phyloP scores from a whole-genome alignment of 225 moss, liverwort and hornwort genomes.

The Sphagnum tenellum region DNA sequence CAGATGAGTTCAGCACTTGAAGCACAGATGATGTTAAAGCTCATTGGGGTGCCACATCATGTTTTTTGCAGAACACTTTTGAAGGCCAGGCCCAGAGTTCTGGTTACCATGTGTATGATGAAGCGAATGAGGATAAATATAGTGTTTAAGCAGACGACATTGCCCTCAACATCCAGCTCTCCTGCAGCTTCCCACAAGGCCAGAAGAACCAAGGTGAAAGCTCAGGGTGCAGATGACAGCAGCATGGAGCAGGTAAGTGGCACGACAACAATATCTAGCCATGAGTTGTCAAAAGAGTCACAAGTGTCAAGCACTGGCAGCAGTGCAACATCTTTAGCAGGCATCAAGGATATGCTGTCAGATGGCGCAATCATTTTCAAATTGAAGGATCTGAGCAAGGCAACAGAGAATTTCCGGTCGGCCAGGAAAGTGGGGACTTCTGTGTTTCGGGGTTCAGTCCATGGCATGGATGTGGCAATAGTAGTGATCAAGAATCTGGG shows the following conservation, averaged over 20 bases:
- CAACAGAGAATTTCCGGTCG: slow-evolving; percentile 65
- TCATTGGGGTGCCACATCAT: too few relatives aligned
- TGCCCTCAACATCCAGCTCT: too few relatives aligned
- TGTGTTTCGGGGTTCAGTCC: slow-evolving; percentile 57
- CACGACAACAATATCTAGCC: slow-evolving; percentile 28
- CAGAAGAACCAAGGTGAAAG: slow-evolving; percentile 11
- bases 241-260: slow-evolving; percentile 28
- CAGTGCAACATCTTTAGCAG: slow-evolving; percentile 41
- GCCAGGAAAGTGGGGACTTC: slow-evolving; percentile 44
- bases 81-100: too few relatives aligned
- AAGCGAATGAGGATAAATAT: too few relatives aligned
- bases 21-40: too few relatives aligned
- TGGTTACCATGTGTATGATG: too few relatives aligned
- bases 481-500: slow-evolving; percentile 54
- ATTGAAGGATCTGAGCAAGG: slow-evolving; percentile 61
- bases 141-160: too few relatives aligned
- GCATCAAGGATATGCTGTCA: slow-evolving; percentile 54
- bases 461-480: slow-evolving; percentile 43
- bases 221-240: slow-evolving; percentile 14
- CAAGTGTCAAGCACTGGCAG: slow-evolving; percentile 22
- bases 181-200: too few relatives aligned
- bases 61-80: too few relatives aligned
- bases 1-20: too few relatives aligned
- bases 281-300: slow-evolving; percentile 23
- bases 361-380: slow-evolving; percentile 71